A percentile compares a stretch with the other conserved stretches of the same genome.
Evolutionary conservation across 2,329 filamentous ascomycete species (phyloP).

Genomic region (Venturia effusa): DNA sequence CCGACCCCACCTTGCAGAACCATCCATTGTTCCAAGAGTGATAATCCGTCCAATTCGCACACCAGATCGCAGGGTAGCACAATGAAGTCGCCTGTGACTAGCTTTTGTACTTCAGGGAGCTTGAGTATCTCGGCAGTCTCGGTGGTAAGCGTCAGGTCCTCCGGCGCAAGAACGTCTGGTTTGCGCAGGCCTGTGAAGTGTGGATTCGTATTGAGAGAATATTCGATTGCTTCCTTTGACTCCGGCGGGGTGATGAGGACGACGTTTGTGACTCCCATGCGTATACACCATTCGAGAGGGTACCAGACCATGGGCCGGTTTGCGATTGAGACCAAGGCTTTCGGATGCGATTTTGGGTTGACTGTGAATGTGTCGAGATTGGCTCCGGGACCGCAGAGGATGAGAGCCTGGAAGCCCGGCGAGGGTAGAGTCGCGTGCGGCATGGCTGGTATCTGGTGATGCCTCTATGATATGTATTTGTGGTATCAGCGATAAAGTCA

Average conservation of each 20-base stretch:
- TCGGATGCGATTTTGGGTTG: conserved; percentile 68
- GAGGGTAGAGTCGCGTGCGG: conserved; percentile 67
- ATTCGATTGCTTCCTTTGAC: conserved; percentile 54
- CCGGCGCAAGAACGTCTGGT: conserved; percentile 66
- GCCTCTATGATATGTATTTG: not conserved
- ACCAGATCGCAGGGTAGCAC: conserved; percentile 89
- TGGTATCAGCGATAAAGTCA: not conserved
- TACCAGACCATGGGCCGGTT: conserved; percentile 89
- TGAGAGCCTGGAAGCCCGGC: conserved; percentile 70
- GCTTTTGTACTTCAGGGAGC: conserved; percentile 67
- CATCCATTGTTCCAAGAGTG: conserved; percentile 86
- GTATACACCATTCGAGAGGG: conserved; percentile 73
- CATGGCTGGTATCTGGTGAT: conserved; percentile 36
- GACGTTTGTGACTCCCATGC: conserved; percentile 61
- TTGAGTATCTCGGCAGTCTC: conserved; percentile 84
- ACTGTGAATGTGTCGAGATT: conserved; percentile 76
- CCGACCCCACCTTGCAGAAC: conserved; percentile 62
- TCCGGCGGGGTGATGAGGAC: conserved; percentile 47
- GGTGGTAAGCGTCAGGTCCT: conserved; percentile 67
- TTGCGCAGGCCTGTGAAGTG: conserved; percentile 63
- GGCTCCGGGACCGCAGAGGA: conserved; percentile 72
- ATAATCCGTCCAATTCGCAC: conserved; percentile 76
- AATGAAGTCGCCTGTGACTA: conserved; percentile 76
- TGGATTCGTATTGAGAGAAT: conserved; percentile 67
- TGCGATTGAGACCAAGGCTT: conserved; percentile 71